These are phyloP conservation scores for Wickerhamomyces strasburgensis DNA, from an alignment of 805 yeast genomes.

Conservation along the genomic window DNA sequence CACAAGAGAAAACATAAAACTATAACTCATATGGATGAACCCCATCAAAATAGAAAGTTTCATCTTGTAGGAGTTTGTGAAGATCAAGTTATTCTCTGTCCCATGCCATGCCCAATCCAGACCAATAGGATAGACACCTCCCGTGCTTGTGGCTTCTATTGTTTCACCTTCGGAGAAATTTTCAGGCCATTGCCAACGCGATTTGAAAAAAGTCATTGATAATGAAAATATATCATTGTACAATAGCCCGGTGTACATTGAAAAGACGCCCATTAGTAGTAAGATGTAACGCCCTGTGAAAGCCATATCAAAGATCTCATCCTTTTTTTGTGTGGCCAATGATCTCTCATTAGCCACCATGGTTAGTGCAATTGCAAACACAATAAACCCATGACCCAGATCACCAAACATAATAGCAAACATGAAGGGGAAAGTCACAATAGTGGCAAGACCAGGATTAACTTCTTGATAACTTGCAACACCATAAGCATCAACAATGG, in stretches of 20 bases:
- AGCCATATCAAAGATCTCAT: constrained; percentile 96
- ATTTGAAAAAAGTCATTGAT: constrained; percentile 76
- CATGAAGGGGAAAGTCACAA: constrained; percentile 96
- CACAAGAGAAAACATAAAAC: constrained; percentile 77
- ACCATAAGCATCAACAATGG: constrained; percentile 94
- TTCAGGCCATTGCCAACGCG: constrained; percentile 95
- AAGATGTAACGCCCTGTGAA: constrained; percentile 88
- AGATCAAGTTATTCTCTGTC: constrained; percentile 83
- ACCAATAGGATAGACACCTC: constrained; percentile 77
- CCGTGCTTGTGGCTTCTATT: constrained; percentile 52
- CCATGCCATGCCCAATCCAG: constrained; percentile 97
- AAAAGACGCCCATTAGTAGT: constrained; percentile 87
- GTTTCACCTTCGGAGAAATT: constrained; percentile 55
- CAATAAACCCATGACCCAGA: constrained; percentile 88
- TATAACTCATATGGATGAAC: constrained; percentile 88
- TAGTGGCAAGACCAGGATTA: constrained; percentile 92
- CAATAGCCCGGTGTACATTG: constrained; percentile 91
- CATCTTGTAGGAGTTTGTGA: constrained; percentile 96
- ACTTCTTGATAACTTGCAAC: constrained; percentile 90
- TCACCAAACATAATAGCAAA: constrained; percentile 99
- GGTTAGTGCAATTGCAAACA: constrained; percentile 65
- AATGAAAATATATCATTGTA: constrained; percentile 93
- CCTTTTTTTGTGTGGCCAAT: constrained; percentile 66
- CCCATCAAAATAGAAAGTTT: constrained; percentile 94
- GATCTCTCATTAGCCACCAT: constrained; percentile 72